Evolutionary conservation across 2,329 filamentous ascomycete species (phyloP), one percentile per base, ranked within the genome.

Genomic region (Ambrosiella cleistominuta): DNA sequence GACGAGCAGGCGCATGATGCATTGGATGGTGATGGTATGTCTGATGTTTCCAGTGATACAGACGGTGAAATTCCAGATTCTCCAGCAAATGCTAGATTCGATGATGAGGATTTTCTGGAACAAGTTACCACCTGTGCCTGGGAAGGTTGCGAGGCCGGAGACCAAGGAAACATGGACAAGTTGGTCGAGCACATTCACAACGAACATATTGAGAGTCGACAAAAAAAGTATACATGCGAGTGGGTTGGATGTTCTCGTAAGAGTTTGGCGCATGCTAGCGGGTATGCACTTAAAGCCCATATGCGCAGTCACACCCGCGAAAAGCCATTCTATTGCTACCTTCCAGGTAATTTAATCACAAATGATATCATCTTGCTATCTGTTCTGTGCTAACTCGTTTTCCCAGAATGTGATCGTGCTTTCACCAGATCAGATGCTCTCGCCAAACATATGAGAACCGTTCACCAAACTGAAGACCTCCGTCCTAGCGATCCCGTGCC

Each of bases 141-240:
- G 86, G 83, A 87, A 62, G 83, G 82, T 59, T 93, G 86, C 67
- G 73, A 75, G 45, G 80, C 75, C 2, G 84, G 82, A 44, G 85
- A 90, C 65, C 70, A 87, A 63, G 77, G 80, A 13, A 86, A 90
- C 66, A 91, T 91, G 86, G 86, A 93, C 69, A 80, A 75, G 62
- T 71, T 93, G 49, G 86, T 93, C 47, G 80, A 86, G 64, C 86
- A 93, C 66, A 86, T 93, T 61, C 91, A 97, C 70, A 85, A 89
- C 66, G 88, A 91, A 60, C 93, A 98, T 70, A 95, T 97, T 66
- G 88, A 93, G 67, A 88, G 83, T 61, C 81, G 90, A 57, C 87
- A 93, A 72, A 95, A 95, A 72, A 95, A 93, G 70, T 97, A 97
- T 69, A 89, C 88, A n/a, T 98, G 93, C 71, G 91, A 97, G 71